These are phyloP conservation scores for Amphicarpaea edgeworthii DNA, from an alignment of 306 rosid genomes.

Conservation along the genomic window DNA sequence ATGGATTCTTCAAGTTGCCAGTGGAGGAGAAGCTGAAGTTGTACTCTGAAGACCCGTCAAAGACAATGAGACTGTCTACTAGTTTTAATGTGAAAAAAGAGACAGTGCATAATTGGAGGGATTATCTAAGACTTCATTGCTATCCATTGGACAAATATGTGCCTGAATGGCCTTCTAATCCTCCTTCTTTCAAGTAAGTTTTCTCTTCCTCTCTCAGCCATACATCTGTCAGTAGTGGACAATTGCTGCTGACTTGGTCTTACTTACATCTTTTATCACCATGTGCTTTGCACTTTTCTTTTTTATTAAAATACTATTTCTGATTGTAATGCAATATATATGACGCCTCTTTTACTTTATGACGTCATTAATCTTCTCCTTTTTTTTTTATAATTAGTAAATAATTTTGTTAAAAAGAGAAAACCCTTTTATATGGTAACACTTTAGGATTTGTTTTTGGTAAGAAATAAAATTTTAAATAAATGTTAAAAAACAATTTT, in stretches of 20 bases:
- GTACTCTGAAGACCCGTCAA: constrained; percentile 87
- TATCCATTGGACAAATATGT: constrained; percentile 72
- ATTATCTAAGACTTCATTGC: constrained; percentile 91
- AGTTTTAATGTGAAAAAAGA: constrained; percentile 86
- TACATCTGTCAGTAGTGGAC: background rate
- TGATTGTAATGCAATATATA: too few species aligned
- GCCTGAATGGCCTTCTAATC: constrained; percentile 87
- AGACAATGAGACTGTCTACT: constrained; percentile 78
- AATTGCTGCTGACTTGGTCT: constrained; percentile 31
- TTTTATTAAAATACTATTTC: too few species aligned
- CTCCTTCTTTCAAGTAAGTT: constrained; percentile 77
- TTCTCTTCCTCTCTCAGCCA: background rate
- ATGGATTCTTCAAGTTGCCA: constrained; percentile 68
- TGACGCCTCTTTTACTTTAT: too few species aligned
- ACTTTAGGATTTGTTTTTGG: too few species aligned
- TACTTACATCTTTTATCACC: background rate
- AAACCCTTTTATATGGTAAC: too few species aligned
- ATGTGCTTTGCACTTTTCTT: background rate
- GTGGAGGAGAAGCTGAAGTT: constrained; percentile 88
- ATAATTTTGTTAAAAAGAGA: too few species aligned
- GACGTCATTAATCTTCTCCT: too few species aligned
- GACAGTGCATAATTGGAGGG: constrained; percentile 89
- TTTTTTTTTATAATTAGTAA: too few species aligned
- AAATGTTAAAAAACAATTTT: too few species aligned
- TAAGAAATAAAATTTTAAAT: too few species aligned